Evolutionary conservation across 2,329 filamentous ascomycete species (phyloP), one percentile per base, ranked within the genome.

Genomic region (Aspergillus sp.): DNA sequence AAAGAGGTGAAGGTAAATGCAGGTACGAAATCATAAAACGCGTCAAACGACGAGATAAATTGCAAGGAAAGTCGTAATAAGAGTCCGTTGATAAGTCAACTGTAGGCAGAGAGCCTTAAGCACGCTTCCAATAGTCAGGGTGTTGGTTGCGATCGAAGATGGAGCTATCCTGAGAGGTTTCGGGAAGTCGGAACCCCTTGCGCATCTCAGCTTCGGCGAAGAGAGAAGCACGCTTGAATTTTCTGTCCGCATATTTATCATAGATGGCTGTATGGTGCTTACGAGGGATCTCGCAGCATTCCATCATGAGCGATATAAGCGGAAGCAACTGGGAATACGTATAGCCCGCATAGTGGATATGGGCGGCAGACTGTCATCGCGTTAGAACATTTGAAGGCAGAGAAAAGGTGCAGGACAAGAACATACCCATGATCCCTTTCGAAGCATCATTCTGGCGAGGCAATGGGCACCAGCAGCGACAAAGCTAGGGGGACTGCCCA

Each of bases 311-410:
- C 14, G 82, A 81, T 51, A 97, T 84, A 42, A 97, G 80, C 2
- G 89, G 88, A 69, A 88, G 87, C 57, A 99, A 82, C 76, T 99
- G 95, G 50, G 81, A 79, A 79, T 90, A 92, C 2, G 93, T 96
- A 79, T 99, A 98, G 56, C 91, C 91, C 39, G 94, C 96, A 78
- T 96, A 98, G 78, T 96, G 88, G 39, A 95, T 88, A 72, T 99
- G 95, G 18, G 89, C 85, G 63, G 87, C 86, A 60, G 89, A 88
- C 92, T 96, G 64, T 52, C 42, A 39, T 7, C 7, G 58, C 7
- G 58, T 73, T 64, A 71, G 68, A 54, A 59, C 36, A 53, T 11
- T 24, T 49, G 22, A 20, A 56, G 58, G 54, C 20, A 49, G 20
- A 32, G 20, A n/a, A 51, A 52, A 52, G 50, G 31, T 24, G 52